A percentile compares a stretch with the other conserved stretches of the same genome.
Evolutionary conservation across 257 asterid genomes (phyloP).

Genomic region (Solanum verrucosum): DNA sequence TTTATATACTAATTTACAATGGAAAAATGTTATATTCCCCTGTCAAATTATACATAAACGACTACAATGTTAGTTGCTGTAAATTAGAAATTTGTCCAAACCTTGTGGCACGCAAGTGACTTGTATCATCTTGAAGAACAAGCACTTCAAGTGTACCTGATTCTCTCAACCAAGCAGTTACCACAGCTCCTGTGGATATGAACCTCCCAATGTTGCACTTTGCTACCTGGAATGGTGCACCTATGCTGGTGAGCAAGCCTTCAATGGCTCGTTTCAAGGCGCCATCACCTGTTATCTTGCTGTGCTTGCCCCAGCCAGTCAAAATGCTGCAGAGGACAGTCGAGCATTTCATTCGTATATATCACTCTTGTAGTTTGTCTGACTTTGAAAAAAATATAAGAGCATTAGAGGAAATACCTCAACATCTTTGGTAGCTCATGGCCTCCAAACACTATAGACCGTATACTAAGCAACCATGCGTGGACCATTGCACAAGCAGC

Average conservation of each 20-base stretch:
- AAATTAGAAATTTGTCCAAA: slow-evolving; percentile 24
- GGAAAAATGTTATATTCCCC: not conserved
- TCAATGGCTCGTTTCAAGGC: slow-evolving; percentile 68
- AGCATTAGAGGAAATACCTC: slow-evolving; percentile 20
- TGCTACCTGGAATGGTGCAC: slow-evolving; percentile 77
- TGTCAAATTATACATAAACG: slow-evolving; percentile 2
- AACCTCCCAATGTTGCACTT: slow-evolving; percentile 84
- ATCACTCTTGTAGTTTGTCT: not conserved
- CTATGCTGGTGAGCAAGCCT: slow-evolving; percentile 66
- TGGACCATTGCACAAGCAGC: slow-evolving; percentile 98
- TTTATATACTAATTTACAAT: not conserved
- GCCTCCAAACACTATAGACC: slow-evolving; percentile 70
- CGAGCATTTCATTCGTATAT: not conserved
- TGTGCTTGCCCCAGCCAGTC: slow-evolving; percentile 99
- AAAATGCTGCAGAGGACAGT: slow-evolving; percentile 45
- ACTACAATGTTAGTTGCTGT: slow-evolving; percentile 40
- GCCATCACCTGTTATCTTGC: slow-evolving; percentile 87
- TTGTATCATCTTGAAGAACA: slow-evolving; percentile 66
- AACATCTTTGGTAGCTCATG: slow-evolving; percentile 72
- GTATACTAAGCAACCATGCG: slow-evolving; percentile 75
- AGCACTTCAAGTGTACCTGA: slow-evolving; percentile 72
- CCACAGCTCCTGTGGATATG: slow-evolving; percentile 63
- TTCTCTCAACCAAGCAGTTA: slow-evolving; percentile 78
- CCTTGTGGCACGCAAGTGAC: slow-evolving; percentile 15
- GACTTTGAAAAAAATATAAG: not conserved